Evolutionary conservation across 768 basidiomycete species (phyloP).

Genomic region (Collybia mongolica): DNA sequence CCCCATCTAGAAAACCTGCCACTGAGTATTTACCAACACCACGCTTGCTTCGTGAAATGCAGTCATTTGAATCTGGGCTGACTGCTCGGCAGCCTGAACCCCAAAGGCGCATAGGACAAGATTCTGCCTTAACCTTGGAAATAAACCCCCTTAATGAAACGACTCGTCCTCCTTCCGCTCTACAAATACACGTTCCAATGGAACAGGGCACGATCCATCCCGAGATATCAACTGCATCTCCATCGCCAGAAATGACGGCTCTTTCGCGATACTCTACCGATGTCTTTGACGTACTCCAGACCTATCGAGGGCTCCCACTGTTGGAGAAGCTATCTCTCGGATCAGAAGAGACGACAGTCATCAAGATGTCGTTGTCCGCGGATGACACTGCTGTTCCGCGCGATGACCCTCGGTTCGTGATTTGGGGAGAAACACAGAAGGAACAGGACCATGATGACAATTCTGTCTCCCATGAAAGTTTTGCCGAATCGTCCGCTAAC

Average conservation of each 20-base stretch:
- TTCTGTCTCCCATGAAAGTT: constrained; percentile 32
- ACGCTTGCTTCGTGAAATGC: constrained; percentile 75
- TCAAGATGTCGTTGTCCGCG: constrained; percentile 65
- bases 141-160: constrained; percentile 10
- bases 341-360: constrained; percentile 60
- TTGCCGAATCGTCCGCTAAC: constrained; percentile 27
- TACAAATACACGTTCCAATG: constrained; percentile 16
- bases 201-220: constrained; percentile 7
- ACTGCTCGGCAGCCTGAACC: constrained; percentile 62
- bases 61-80: constrained; percentile 81
- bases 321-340: constrained; percentile 64
- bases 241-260: constrained; percentile 45
- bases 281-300: constrained; percentile 81
- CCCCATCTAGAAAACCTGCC: constrained; percentile 47
- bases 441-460: constrained; percentile 31
- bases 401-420: constrained; percentile 88
- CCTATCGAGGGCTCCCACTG: constrained; percentile 72
- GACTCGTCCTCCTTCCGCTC: constrained; percentile 25
- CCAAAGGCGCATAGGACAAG: constrained; percentile 8
- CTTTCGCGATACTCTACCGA: constrained; percentile 69
- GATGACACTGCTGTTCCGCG: constrained; percentile 73
- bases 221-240: constrained; percentile 19
- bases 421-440: constrained; percentile 70
- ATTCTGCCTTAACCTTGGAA: constrained; percentile 13
- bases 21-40: constrained; percentile 43